phyloP scores from a whole-genome alignment of 495 filamentous ascomycete species.

The Podospora pseudocomata region DNA sequence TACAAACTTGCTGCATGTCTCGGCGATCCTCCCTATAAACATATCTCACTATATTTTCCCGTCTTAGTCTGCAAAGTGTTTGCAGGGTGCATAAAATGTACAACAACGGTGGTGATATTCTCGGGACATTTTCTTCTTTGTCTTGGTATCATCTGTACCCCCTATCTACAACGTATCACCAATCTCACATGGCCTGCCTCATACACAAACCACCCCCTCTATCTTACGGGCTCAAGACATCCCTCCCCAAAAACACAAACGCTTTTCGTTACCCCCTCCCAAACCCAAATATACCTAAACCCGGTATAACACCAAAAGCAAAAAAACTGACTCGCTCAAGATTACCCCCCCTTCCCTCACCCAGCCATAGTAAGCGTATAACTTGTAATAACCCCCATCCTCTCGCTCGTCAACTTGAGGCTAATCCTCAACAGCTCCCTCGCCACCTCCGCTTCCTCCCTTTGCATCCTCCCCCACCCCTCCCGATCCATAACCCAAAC shows the following conservation, averaged over 20 bases:
- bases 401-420: conserved; percentile 82
- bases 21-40: too few relatives aligned
- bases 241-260: background rate
- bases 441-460: conserved; percentile 67
- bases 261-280: background rate
- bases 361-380: conserved; percentile 43
- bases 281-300: background rate
- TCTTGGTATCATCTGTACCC: background rate
- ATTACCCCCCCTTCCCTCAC: conserved; percentile 14
- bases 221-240: background rate
- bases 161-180: background rate
- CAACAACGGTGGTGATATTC: too few relatives aligned
- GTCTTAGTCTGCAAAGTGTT: too few relatives aligned
- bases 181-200: background rate
- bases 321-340: background rate
- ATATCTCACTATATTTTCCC: too few relatives aligned
- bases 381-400: conserved; percentile 82
- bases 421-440: conserved; percentile 78
- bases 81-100: too few relatives aligned
- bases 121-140: background rate
- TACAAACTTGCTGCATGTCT: too few relatives aligned
- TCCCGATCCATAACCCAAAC: conserved; percentile 72
- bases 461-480: conserved; percentile 67
- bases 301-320: background rate
- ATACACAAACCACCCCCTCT: background rate